phyloP scores from a whole-genome alignment of 441 rosid genomes.

The Viola pubescens region DNA sequence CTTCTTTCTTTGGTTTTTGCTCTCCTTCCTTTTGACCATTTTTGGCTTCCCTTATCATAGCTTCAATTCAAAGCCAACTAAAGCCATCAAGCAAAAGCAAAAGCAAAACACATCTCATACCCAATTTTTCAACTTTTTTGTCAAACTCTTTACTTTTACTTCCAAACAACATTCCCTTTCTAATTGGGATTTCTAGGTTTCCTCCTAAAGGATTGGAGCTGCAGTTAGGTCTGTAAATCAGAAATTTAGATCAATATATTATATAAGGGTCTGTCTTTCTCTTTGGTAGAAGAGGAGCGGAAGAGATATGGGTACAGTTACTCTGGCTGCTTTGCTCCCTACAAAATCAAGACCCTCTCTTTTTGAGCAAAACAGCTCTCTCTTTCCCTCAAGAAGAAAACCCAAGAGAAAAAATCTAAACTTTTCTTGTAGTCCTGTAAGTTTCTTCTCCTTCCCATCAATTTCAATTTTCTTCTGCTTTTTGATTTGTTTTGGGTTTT shows the following conservation, averaged over 20 bases:
- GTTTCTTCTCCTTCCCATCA: neutral
- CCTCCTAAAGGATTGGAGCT: neutral
- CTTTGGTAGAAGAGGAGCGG: neutral
- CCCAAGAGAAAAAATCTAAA: constrained; percentile 36
- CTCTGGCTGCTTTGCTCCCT: constrained; percentile 35
- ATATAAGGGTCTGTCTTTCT: neutral
- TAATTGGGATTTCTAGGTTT: neutral
- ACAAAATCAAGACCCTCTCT: constrained; percentile 36
- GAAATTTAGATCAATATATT: too few relatives aligned
- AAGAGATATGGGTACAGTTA: constrained; percentile 43
- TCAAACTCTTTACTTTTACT: neutral
- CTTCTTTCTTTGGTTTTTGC: constrained; percentile 2
- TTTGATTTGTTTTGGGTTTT: neutral
- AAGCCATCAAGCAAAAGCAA: constrained; percentile 8
- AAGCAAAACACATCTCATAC: neutral
- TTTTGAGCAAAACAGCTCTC: constrained; percentile 37
- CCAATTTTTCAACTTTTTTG: constrained; percentile 5
- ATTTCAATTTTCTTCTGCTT: neutral
- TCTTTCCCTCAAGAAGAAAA: constrained; percentile 34
- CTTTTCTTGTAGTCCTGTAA: constrained; percentile 46
- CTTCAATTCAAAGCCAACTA: constrained; percentile 18
- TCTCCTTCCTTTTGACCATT: neutral
- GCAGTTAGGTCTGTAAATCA: neutral
- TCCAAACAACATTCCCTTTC: neutral
- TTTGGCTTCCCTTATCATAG: neutral